Base-by-base conservation (phyloP, 1,284 basidiomycete species). In the Puccinia hordei region DNA sequence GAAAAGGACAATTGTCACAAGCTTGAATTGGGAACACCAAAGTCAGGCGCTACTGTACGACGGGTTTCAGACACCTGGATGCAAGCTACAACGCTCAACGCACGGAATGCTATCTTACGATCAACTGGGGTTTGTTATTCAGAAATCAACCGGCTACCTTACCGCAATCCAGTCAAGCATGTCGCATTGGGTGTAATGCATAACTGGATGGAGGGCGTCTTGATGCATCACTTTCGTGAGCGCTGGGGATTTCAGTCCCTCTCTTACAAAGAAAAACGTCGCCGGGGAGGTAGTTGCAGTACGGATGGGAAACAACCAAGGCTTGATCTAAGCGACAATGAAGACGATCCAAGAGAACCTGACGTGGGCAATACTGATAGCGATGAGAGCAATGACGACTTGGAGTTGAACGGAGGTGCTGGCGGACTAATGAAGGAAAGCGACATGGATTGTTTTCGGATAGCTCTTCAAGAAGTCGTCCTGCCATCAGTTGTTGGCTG, bases 161-260 rank as follows among this genome's bases (percentile, higher is more conserved):
- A n/a, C n/a, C n/a, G n/a, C n/a, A n/a, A n/a, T 46, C 76, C 76
- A 53, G 66, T 71, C 0, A 2, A 38, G 13, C 63, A 78, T 53
- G 53, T 78, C 0, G 27, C 76, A 17, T 33, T 78, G 5, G 65
- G 76, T n/a, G 38, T 59, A 27, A 78, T 78, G 65, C 76, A 78
- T 44, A 78, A 71, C 51, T 78, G 76, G 76, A 19, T 69, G 46
- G 76, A 78, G 24, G 74, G 66, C 15, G 76, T 78, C 0, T 66
- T 78, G n/a, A 35, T 24, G 33, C 76, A 78, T 38, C 66, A 71
- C 53, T n/a, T n/a, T n/a, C n/a, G n/a, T n/a, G n/a, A n/a, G n/a
- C n/a, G n/a, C n/a, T n/a, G n/a, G n/a, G n/a, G n/a, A n/a, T n/a
- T n/a, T n/a, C n/a, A n/a, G n/a, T n/a, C n/a, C n/a, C n/a, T n/a